These are phyloP conservation scores for Kickxella alabastrina DNA, from an alignment of 192 early-diverging fungal genomes.

Conservation along the genomic window DNA sequence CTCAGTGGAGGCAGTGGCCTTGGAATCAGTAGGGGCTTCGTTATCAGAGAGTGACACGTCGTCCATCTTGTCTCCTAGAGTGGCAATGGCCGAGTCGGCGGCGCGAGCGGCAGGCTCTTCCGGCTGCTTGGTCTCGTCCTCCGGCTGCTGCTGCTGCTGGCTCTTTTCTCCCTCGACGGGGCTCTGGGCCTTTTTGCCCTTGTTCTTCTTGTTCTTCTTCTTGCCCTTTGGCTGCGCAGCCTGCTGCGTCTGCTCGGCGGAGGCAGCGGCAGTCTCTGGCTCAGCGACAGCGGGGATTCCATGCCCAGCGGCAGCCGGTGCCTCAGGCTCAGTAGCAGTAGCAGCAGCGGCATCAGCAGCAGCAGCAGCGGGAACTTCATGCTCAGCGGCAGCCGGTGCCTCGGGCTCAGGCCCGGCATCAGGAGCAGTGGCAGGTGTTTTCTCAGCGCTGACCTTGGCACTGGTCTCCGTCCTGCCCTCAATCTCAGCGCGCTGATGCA, in stretches of 20 bases:
- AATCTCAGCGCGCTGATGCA: constrained; percentile 19
- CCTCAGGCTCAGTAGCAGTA: neutral
- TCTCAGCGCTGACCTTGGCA: neutral
- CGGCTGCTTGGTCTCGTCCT: neutral
- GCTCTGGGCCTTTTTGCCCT: constrained; percentile 32
- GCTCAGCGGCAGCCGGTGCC: neutral
- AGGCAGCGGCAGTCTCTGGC: neutral
- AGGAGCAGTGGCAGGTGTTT: neutral
- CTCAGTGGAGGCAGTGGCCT: constrained; percentile 2
- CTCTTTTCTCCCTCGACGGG: neutral
- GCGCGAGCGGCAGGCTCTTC: constrained; percentile 1
- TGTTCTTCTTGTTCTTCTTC: constrained; percentile 41
- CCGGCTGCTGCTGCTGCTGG: neutral
- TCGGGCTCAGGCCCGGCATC: neutral
- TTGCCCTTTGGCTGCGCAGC: too few relatives aligned
- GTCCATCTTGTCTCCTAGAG: constrained; percentile 50
- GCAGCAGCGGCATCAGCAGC: neutral
- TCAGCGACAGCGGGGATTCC: constrained; percentile 8
- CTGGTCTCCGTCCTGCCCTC: neutral
- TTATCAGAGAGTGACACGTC: constrained; percentile 44
- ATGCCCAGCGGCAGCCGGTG: neutral
- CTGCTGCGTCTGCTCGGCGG: too few relatives aligned
- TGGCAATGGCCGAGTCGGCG: constrained; percentile 15
- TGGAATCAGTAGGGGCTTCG: constrained; percentile 17
- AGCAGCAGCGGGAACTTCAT: neutral